These are phyloP conservation scores for Urtica urens DNA, from an alignment of 306 rosid species.

Conservation along the genomic window DNA sequence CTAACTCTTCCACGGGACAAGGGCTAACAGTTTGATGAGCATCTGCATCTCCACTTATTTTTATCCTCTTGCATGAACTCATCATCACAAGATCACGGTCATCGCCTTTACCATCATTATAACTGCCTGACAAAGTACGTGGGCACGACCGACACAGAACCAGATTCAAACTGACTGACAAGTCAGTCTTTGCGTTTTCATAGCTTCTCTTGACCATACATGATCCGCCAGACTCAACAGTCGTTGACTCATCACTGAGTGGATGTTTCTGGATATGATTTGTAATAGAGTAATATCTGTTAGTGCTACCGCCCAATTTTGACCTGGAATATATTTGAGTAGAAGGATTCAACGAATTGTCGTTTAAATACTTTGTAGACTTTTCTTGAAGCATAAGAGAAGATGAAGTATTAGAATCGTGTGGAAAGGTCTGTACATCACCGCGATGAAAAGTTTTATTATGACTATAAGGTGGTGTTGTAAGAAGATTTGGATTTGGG, in stretches of 20 bases:
- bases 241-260: constrained; percentile 9
- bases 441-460: constrained; percentile 6
- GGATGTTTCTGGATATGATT: constrained; percentile 9
- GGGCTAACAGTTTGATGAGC: constrained; percentile 22
- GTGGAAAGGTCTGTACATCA: constrained; percentile 16
- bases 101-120: not conserved
- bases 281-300: constrained; percentile 10
- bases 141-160: constrained; percentile 20
- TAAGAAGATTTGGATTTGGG: not conserved
- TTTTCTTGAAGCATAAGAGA: constrained; percentile 16
- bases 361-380: constrained; percentile 1
- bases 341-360: constrained; percentile 3
- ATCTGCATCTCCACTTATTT: constrained; percentile 6
- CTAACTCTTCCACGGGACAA: constrained; percentile 35
- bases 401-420: constrained; percentile 9
- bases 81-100: constrained; percentile 20
- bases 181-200: constrained; percentile 21
- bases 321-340: constrained; percentile 31
- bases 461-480: constrained; percentile 25
- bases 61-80: constrained; percentile 49
- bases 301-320: constrained; percentile 17
- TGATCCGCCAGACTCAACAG: constrained; percentile 22
- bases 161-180: constrained; percentile 33
- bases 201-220: constrained; percentile 14
- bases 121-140: not conserved